Percentiles rank a stretch among this genome's conserved stretches.
phyloP scores from a whole-genome alignment of 306 rosid species.

The Sicyos baderoa region DNA sequence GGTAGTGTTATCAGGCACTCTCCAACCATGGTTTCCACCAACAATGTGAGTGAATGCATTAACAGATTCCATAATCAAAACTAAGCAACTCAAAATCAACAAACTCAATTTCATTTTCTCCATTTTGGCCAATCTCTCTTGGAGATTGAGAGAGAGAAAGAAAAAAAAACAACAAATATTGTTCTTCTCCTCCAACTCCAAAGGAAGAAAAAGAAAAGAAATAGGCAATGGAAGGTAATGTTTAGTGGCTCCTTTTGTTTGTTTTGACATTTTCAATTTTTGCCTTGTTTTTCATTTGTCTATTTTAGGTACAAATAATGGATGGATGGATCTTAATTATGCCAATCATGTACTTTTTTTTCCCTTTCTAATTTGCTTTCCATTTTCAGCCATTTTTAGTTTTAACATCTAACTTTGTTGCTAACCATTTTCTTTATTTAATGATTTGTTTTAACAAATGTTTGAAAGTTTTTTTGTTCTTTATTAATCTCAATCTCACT shows the following conservation, averaged over 20 bases:
- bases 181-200: neutral
- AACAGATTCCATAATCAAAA: slow-evolving; percentile 23
- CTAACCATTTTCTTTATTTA: too few relatives aligned
- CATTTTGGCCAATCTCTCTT: slow-evolving; percentile 25
- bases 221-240: slow-evolving; percentile 3
- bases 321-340: too few relatives aligned
- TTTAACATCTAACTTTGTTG: too few relatives aligned
- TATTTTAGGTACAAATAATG: neutral
- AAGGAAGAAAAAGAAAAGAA: slow-evolving; percentile 3
- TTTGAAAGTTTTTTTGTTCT: too few relatives aligned
- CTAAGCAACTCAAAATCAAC: slow-evolving; percentile 16
- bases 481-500: too few relatives aligned
- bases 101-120: slow-evolving; percentile 24
- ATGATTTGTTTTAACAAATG: too few relatives aligned
- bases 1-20: slow-evolving; percentile 25
- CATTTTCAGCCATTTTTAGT: too few relatives aligned
- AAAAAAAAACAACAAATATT: neutral
- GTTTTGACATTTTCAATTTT: neutral
- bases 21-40: slow-evolving; percentile 64
- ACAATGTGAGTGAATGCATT: slow-evolving; percentile 45
- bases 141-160: too few relatives aligned
- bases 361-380: too few relatives aligned
- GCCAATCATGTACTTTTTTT: too few relatives aligned
- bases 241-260: neutral
- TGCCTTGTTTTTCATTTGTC: neutral